A percentile compares a stretch with the other conserved stretches of the same genome.
phyloP scores from a whole-genome alignment of 371 early-diverging fungal genomes.

The Rhizopus delemar region DNA sequence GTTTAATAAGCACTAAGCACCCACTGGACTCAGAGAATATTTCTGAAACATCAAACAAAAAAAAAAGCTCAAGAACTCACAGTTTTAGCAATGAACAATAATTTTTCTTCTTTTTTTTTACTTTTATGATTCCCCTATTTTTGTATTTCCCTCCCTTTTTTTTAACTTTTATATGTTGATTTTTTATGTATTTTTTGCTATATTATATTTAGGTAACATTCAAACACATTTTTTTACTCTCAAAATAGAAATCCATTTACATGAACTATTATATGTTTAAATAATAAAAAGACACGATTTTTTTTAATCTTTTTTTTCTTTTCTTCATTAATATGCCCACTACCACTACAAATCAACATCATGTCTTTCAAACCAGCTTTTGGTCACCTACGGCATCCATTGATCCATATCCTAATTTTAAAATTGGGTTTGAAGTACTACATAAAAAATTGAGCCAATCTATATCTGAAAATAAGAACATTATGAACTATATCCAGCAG shows the following conservation, averaged over 20 bases:
- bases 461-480: constrained; percentile 64
- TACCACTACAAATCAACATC: no score
- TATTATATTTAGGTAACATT: no score
- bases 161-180: no score
- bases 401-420: constrained; percentile 30
- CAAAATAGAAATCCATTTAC: background rate
- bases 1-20: no score
- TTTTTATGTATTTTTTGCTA: no score
- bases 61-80: constrained; percentile 9
- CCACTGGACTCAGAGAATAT: background rate
- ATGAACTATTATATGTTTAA: constrained; percentile 26
- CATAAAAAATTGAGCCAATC: constrained; percentile 71
- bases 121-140: no score
- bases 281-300: background rate
- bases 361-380: constrained; percentile 36
- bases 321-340: constrained; percentile 20
- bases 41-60: background rate
- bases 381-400: constrained; percentile 43
- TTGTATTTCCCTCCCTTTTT: no score
- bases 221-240: no score
- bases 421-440: constrained; percentile 59
- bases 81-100: background rate
- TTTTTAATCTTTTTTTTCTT: background rate
- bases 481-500: constrained; percentile 61
- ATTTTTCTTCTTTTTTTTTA: no score